A percentile compares a stretch with the other conserved stretches of the same genome.
Conservation (phyloP, 495 filamentous ascomycete species). For the Penicillium paxilli region DNA sequence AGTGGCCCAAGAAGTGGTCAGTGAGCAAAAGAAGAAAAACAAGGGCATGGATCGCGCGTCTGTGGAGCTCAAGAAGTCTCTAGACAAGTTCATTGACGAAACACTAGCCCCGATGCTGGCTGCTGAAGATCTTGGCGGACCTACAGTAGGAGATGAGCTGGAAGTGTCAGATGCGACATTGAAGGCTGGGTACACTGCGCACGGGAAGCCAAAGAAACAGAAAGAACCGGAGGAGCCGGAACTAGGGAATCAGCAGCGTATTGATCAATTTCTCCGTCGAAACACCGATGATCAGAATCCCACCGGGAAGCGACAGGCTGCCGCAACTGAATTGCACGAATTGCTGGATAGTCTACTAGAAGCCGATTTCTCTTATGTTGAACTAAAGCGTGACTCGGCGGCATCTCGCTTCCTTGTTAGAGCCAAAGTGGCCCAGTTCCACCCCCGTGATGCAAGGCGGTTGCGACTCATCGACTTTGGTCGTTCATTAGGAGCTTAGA, state of each 20-base stretch:
- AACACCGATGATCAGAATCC: conserved; percentile 27
- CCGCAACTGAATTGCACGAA: conserved; percentile 64
- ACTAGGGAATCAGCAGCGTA: conserved; percentile 58
- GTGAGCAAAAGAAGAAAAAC: conserved; percentile 58
- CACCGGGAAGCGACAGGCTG: conserved; percentile 61
- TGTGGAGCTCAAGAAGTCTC: conserved; percentile 54
- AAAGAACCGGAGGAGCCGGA: conserved; percentile 48
- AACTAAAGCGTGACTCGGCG: conserved; percentile 73
- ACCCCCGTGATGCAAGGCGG: conserved; percentile 76
- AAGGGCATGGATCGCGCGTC: conserved; percentile 55
- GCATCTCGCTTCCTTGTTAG: conserved; percentile 79
- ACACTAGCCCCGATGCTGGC: conserved; percentile 79
- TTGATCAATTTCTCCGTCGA: conserved; percentile 71
- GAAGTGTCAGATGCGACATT: conserved; percentile 62
- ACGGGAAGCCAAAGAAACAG: conserved; percentile 67
- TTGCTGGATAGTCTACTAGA: conserved; percentile 67
- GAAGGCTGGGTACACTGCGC: conserved; percentile 68
- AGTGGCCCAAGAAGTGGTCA: conserved; percentile 58
- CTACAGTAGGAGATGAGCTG: conserved; percentile 73
- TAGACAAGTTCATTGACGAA: conserved; percentile 72
- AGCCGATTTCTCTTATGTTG: conserved; percentile 64
- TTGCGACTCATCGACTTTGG: conserved; percentile 84
- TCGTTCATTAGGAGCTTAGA: conserved; percentile 66
- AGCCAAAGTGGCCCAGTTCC: conserved; percentile 82
- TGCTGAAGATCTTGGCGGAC: conserved; percentile 82